Conservation (phyloP, 2,329 filamentous ascomycete genomes). For the Colletotrichum sp. region DNA sequence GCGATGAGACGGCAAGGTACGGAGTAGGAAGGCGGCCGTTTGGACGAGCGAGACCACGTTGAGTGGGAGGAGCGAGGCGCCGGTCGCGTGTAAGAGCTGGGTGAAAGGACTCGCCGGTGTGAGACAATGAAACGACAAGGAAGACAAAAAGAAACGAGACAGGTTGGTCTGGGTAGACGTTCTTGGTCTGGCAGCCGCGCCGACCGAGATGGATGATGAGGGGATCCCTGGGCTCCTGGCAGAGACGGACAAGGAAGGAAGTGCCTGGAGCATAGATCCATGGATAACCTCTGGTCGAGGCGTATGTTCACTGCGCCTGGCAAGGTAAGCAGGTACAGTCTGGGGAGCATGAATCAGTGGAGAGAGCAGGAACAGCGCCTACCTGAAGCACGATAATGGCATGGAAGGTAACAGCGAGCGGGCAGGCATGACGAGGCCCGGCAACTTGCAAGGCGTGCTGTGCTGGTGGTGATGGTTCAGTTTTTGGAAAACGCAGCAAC, state of each 20-base stretch:
- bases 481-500: neutral
- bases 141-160: conserved; percentile 16
- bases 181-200: neutral
- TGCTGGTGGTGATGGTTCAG: neutral
- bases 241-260: neutral
- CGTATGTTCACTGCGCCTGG: neutral
- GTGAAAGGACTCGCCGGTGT: neutral
- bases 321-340: neutral
- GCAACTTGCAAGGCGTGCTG: neutral
- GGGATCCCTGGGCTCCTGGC: neutral
- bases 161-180: neutral
- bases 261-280: neutral
- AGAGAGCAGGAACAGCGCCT: neutral
- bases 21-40: neutral
- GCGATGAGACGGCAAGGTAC: neutral
- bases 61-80: neutral
- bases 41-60: neutral
- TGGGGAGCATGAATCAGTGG: neutral
- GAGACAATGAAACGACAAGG: conserved; percentile 19
- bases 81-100: neutral
- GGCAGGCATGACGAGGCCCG: neutral
- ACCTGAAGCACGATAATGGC: neutral
- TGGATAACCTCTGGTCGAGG: neutral
- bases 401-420: neutral
- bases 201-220: neutral